A percentile compares a stretch with the other conserved stretches of the same genome.
phyloP scores from a whole-genome alignment of 2,329 filamentous ascomycete genomes.

The Aspergillus eucalypticola region DNA sequence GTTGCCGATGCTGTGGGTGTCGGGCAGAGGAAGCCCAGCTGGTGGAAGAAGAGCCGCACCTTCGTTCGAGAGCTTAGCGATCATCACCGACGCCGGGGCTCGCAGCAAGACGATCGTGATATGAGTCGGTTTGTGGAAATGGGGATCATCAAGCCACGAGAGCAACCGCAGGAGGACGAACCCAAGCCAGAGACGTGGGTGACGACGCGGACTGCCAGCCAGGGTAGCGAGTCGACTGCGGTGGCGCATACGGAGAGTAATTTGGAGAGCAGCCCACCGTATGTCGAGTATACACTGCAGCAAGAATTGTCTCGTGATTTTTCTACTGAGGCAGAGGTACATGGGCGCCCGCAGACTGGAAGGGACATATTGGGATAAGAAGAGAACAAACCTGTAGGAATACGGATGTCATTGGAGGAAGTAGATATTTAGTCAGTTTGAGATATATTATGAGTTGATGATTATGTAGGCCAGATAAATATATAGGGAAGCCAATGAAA shows the following conservation, averaged over 20 bases:
- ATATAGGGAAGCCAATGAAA: neutral
- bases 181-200: conserved; percentile 8
- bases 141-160: conserved; percentile 16
- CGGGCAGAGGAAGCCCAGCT: conserved; percentile 9
- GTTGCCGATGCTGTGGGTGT: conserved; percentile 10
- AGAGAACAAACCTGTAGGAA: no score
- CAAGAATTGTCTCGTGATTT: conserved; percentile 1
- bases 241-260: neutral
- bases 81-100: neutral
- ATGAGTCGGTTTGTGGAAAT: conserved; percentile 14
- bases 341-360: neutral
- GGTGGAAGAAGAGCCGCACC: conserved; percentile 14
- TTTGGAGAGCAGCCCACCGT: neutral
- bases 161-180: neutral
- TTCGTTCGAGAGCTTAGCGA: conserved; percentile 10
- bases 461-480: neutral
- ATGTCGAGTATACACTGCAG: conserved; percentile 11
- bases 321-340: neutral
- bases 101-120: conserved; percentile 8
- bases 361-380: neutral
- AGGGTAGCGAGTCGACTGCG: conserved; percentile 7
- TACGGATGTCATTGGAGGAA: no score
- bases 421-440: neutral
- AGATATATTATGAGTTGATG: neutral
- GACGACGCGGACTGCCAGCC: conserved; percentile 11